Evolutionary conservation across 1,139 yeast genomes (phyloP), one percentile per base, ranked within the genome.

Genomic region (Saccharomyces hybrid): DNA sequence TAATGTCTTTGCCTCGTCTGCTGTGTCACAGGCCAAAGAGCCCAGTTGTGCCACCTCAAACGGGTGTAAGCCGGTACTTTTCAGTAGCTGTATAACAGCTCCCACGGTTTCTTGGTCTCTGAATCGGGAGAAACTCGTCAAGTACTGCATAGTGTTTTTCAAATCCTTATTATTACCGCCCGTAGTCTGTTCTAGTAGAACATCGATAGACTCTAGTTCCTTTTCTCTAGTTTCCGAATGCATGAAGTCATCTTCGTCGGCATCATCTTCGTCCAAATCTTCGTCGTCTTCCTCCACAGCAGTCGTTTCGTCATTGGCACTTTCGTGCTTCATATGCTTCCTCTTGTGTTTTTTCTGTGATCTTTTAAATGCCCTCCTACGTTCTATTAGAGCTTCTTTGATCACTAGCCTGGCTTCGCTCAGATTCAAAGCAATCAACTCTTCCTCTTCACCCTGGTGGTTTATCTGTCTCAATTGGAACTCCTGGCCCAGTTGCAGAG

Each of bases 1-100:
- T 66, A 93, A 77, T 28, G 96, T 88, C 72, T 90, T 88, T 32
- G 98, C 98, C 75, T 93, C 99, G 67, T 93, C 99, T 5, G 96
- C 91, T 62, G 93, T 98, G 68, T 93, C 99, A 72, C 97, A 91
- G 47, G 95, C 89, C 60, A 93, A 77, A 2, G 96, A 88, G 0
- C 98, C 96, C 59, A 93, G 77, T 72, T 93, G 99, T 0, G 99
- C 96, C 54, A 89, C 78, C 73, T 93, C 99, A 71, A 93, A 95
- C 1, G 99, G 98, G 74, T 93, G 99, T 65, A 93, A 75, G 42
- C 84, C 84, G 52, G 88, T 82, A 55, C 89, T 81, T 64, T 84
- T 87, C 64, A 91, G 76, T 61, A 91, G 75, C 64, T 87, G 87
- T 67, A 91, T 98, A 34, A 90, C 98, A 0, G 98, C 96, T 59